Evolutionary conservation across 352 stramenopile species (phyloP), one percentile per base, ranked within the genome.

Genomic region (Globisporangium acanthophoron): DNA sequence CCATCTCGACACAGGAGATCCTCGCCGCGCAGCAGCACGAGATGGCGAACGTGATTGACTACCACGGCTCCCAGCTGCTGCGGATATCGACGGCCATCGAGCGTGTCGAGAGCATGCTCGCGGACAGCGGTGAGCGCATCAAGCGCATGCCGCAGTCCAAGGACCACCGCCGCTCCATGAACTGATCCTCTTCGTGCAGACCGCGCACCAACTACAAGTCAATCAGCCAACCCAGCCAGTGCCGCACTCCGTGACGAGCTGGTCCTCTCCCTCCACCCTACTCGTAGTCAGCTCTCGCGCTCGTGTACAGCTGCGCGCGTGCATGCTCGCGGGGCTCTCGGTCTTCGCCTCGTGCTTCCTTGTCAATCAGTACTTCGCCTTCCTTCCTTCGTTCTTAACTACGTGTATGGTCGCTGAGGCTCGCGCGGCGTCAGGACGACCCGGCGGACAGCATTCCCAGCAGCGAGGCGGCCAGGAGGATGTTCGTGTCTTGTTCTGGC

Each of bases 1-100:
- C 82, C 18, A 90, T 92, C 57, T 79, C 68, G 24, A 92, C 82
- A 3, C 82, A 92, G 52, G 78, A 88, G 55, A 76, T 92, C 48
- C 69, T 92, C n/a, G 79, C 80, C 0, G 72, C 80, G 24, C 79
- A 85, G 61, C 82, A 92, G 65, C 67, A 82, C 46, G 78, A 85
- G 58, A 90, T 92, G 79, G 77, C 77, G 27, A 70, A 71, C 41
- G 66, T 89, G 43, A 82, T 90, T 47, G 75, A 78, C 54, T 77
- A 74, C 16, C 80, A 92, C 57, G 76, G 72, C 49, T 66, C 67
- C 21, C 80, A 90, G 56, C 63, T 92, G 15, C 60, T 86, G 60
- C 70, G 74, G 21, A 85, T 92, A 53, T 89, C 82, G 2, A 74
- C 71, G 12, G 79, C 79, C 18, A 81, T 92, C 55, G 76, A 85